Base-by-base conservation (phyloP, 1,284 basidiomycete species). In the Leccinum solheimii region DNA sequence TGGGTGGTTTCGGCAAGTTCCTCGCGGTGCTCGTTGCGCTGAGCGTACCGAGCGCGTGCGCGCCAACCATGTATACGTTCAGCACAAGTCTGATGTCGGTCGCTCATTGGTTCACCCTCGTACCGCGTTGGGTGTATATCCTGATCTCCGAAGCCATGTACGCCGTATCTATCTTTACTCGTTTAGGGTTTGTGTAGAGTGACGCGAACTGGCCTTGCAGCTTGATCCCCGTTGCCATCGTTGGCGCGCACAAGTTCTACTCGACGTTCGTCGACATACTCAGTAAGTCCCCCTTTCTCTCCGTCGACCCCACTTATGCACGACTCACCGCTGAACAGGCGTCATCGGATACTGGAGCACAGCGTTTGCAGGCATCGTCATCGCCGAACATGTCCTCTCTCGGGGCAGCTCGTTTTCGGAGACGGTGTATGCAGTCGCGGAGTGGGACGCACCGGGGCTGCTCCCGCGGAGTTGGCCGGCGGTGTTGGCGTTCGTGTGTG, bases 61-160 rank as follows among this genome's bases (percentile, higher is more conserved):
- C 87, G 11, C 87, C 88, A 3, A 87, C 84, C 14, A 90, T 92
- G 83, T 93, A 93, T 71, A 87, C 86, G 3, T 90, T 88, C 66
- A 87, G 88, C 21, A 83, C 86, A 51, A 88, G 86, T 63, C 82
- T 90, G 65, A 90, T 92, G 83, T 82, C 90, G 10, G 78, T 90
- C 19, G 61, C 85, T 30, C 57, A 43, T 38, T 67, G 67, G 66
- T 81, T 85, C 62, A 74, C 79, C 19, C 74, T 77, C 40, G 77
- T 94, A 4, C 92, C 93, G 3, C 81, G 92, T 60, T 93, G 89
- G 75, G 77, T 91, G 38, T 84, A 89, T 66, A 84, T 92, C 3
- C 66, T 90, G 14, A 70, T 92, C 43, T 89, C 90, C 3, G 87
- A 84, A 23, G 88, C 83, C n/a, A 86, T 94, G 85, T 86, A 53